Evolutionary conservation across 148 eudicot species (phyloP).

Genomic region (Tetragonia tetragonoides): DNA sequence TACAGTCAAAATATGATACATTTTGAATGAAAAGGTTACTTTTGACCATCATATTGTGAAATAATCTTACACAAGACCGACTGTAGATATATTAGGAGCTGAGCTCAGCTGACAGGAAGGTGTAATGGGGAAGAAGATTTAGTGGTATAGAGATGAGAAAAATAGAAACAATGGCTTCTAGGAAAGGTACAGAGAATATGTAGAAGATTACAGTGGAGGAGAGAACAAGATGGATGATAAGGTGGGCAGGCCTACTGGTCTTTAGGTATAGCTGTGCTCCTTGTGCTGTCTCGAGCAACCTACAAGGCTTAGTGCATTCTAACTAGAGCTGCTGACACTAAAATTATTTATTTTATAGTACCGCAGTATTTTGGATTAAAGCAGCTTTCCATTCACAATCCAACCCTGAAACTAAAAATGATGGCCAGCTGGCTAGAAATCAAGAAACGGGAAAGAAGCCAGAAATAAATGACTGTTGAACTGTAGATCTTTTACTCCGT

Average conservation of each 20-base stretch:
- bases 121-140: background rate
- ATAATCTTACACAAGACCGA: too few species aligned
- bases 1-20: too few species aligned
- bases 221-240: background rate
- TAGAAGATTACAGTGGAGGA: background rate
- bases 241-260: background rate
- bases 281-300: background rate
- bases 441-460: background rate
- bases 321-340: background rate
- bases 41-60: too few species aligned
- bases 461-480: background rate
- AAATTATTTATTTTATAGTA: background rate
- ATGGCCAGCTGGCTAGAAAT: background rate
- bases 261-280: background rate
- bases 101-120: background rate
- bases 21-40: too few species aligned
- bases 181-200: background rate
- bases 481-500: background rate
- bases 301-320: background rate
- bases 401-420: background rate
- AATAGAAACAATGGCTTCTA: background rate
- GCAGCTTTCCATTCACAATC: background rate
- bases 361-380: background rate
- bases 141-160: background rate
- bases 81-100: background rate